phyloP scores from a whole-genome alignment of 73 alveolate species.

The Vitrella brassicaformis region DNA sequence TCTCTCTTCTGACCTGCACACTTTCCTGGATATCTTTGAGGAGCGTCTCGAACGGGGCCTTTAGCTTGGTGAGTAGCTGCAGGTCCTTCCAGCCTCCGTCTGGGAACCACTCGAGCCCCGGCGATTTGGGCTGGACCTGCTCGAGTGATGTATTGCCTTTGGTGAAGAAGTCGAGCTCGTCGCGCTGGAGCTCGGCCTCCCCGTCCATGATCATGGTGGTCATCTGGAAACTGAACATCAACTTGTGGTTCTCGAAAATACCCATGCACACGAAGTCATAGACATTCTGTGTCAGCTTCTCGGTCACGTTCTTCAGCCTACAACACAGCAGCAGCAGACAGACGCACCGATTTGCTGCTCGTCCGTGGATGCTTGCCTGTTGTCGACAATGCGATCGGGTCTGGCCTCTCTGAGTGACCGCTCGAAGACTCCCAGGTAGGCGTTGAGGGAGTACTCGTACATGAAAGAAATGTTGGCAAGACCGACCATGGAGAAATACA shows the following conservation, averaged over 20 bases:
- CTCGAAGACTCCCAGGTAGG: slow-evolving; percentile 92
- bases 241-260: slow-evolving; percentile 95
- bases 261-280: slow-evolving; percentile 97
- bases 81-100: slow-evolving; percentile 95
- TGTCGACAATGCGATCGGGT: slow-evolving; percentile 33
- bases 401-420: slow-evolving; percentile 93
- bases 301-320: slow-evolving; percentile 90
- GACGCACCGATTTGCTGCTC: too few relatives aligned
- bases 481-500: slow-evolving; percentile 87
- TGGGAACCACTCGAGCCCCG: slow-evolving; percentile 69
- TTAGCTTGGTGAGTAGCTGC: slow-evolving; percentile 65
- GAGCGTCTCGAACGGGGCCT: slow-evolving; percentile 63
- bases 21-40: slow-evolving; percentile 64
- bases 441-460: slow-evolving; percentile 97
- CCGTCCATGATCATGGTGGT: slow-evolving; percentile 97
- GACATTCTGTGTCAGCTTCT: slow-evolving; percentile 85
- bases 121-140: slow-evolving; percentile 27
- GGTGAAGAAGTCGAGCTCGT: slow-evolving; percentile 94
- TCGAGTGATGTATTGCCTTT: slow-evolving; percentile 96
- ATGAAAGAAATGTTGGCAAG: slow-evolving; percentile 55
- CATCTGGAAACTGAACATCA: slow-evolving; percentile 99
- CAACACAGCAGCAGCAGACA: too few relatives aligned
- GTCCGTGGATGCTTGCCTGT: too few relatives aligned
- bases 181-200: slow-evolving; percentile 82
- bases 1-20: neutral